Evolutionary conservation across 1,284 basidiomycete species (phyloP).

Genomic region (Phylloboletellus chloephorus): DNA sequence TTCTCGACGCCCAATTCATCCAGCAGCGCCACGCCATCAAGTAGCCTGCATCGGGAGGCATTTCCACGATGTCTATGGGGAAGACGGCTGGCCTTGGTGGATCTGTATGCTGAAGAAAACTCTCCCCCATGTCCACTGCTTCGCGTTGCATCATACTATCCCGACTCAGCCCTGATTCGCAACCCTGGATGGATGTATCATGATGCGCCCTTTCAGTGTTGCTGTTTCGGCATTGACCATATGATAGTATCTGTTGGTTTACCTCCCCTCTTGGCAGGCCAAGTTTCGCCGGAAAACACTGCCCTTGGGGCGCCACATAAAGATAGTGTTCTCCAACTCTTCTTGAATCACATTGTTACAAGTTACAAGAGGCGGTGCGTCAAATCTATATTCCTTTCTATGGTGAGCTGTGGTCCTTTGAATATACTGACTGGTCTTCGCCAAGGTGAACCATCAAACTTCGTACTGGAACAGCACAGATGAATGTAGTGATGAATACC

Average conservation of each 20-base stretch:
- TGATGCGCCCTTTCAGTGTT: neutral
- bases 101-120: neutral
- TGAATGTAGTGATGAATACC: neutral
- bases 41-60: slow-evolving; percentile 1
- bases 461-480: slow-evolving; percentile 14
- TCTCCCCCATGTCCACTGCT: neutral
- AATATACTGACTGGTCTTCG: neutral
- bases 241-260: neutral
- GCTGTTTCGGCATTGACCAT: neutral
- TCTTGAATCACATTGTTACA: too few species aligned
- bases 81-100: slow-evolving; percentile 5
- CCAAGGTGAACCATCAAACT: slow-evolving; percentile 13
- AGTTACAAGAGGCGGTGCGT: neutral
- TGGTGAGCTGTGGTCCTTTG: too few species aligned
- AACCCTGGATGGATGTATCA: too few species aligned
- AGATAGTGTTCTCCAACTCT: too few species aligned
- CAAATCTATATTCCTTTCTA: neutral
- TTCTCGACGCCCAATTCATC: neutral
- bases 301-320: too few species aligned
- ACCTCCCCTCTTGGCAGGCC: too few species aligned
- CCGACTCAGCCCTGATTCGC: too few species aligned
- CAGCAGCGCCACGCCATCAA: neutral
- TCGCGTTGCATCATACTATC: too few species aligned
- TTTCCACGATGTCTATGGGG: slow-evolving; percentile 1
- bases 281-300: too few species aligned